Percentiles rank a stretch among this genome's conserved stretches.
These are phyloP conservation scores for Penicillium sp. DNA, from an alignment of 2,329 filamentous ascomycete species.

Conservation along the genomic window DNA sequence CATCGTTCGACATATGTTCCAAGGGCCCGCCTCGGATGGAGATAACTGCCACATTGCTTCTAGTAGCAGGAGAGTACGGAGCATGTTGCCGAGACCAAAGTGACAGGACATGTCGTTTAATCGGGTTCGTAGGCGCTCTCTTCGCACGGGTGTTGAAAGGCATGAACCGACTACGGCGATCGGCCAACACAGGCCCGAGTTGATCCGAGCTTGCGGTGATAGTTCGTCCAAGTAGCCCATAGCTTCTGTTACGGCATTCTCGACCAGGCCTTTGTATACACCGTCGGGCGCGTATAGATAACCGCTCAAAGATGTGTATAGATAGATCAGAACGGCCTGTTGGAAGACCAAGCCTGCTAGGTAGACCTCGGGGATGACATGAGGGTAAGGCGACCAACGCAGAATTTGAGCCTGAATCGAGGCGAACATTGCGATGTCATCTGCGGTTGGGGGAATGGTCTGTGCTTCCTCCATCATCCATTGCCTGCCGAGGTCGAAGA, in stretches of 20 bases:
- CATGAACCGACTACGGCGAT: slow-evolving; percentile 31
- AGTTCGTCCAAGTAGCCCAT: slow-evolving; percentile 25
- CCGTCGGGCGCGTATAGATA: slow-evolving; percentile 24
- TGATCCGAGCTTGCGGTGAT: slow-evolving; percentile 25
- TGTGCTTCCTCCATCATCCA: slow-evolving; percentile 29
- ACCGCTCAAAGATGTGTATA: slow-evolving; percentile 29
- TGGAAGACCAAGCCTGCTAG: slow-evolving; percentile 45
- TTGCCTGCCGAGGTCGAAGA: slow-evolving; percentile 33
- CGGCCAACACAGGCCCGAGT: slow-evolving; percentile 36
- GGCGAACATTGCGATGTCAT: slow-evolving; percentile 44
- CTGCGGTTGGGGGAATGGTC: slow-evolving; percentile 29
- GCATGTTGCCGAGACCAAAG: slow-evolving; percentile 47
- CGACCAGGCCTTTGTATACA: slow-evolving; percentile 26
- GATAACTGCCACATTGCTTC: slow-evolving; percentile 43
- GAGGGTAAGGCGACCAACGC: slow-evolving; percentile 37
- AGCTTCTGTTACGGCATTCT: slow-evolving; percentile 24
- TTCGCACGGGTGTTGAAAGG: slow-evolving; percentile 17
- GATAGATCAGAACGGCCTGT: slow-evolving; percentile 44
- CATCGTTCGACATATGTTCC: slow-evolving; percentile 46
- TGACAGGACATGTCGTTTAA: slow-evolving; percentile 23
- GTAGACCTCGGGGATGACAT: slow-evolving; percentile 36
- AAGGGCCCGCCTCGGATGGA: slow-evolving; percentile 35
- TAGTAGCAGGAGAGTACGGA: slow-evolving; percentile 40
- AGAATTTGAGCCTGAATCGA: slow-evolving; percentile 43
- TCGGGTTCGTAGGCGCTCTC: slow-evolving; percentile 28